Percentiles rank a stretch among this genome's conserved stretches.
Evolutionary conservation across 352 stramenopile species (phyloP).

Genomic region (Paralagenidium karlingii): DNA sequence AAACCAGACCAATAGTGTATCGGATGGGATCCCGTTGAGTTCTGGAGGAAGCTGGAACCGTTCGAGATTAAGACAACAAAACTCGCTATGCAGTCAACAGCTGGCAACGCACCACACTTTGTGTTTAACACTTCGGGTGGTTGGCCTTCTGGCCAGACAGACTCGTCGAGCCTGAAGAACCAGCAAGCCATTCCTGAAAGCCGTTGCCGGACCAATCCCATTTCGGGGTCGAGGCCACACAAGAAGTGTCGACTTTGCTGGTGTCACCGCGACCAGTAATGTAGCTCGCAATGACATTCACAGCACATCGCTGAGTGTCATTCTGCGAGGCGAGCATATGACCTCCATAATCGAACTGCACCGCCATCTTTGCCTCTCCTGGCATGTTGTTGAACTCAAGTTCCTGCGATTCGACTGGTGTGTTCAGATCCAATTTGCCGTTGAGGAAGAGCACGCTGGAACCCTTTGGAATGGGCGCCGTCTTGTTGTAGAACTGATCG

Average conservation of each 20-base stretch:
- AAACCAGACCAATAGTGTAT: no score
- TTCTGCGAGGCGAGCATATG: constrained; percentile 7
- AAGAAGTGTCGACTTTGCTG: constrained; percentile 10
- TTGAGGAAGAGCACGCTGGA: constrained; percentile 26
- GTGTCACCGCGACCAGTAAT: constrained; percentile 7
- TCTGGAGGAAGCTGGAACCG: no score
- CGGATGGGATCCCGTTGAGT: no score
- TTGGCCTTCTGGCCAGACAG: no score
- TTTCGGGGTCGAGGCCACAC: no score
- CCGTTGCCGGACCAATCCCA: no score
- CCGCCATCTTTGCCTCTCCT: constrained; percentile 17
- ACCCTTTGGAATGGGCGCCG: constrained; percentile 12
- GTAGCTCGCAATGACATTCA: constrained; percentile 8
- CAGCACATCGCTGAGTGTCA: constrained; percentile 5
- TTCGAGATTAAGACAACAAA: no score
- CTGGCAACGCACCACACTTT: no score
- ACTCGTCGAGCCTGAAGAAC: no score
- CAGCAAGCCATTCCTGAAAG: no score
- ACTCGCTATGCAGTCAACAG: no score
- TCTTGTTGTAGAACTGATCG: constrained; percentile 21
- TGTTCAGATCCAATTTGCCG: constrained; percentile 25
- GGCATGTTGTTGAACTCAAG: constrained; percentile 8
- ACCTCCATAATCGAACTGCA: constrained; percentile 30
- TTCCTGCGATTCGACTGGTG: constrained; percentile 6
- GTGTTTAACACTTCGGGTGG: no score